A percentile compares a stretch with the other conserved stretches of the same genome.
Conservation (phyloP, 2,329 filamentous ascomycete species). For the Bipolaris sorokiniana region DNA sequence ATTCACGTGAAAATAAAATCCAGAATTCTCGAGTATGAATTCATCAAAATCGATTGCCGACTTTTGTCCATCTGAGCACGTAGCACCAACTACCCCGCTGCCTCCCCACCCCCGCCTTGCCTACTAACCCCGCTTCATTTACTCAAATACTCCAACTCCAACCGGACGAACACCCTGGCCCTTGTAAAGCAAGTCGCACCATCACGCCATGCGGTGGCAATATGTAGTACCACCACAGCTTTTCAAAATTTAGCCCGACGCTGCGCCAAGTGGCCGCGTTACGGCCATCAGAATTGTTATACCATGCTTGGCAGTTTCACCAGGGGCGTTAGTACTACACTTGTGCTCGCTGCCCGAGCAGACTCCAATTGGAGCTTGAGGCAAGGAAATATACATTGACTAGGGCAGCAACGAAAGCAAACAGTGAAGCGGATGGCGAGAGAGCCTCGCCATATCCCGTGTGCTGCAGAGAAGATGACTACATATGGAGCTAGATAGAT, state of each 20-base stretch:
- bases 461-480: background rate
- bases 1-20: too few relatives aligned
- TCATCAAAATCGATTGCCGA: background rate
- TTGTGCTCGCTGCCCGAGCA: background rate
- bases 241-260: background rate
- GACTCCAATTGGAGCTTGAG: background rate
- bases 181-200: background rate
- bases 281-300: background rate
- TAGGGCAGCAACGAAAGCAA: background rate
- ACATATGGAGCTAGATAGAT: too few relatives aligned
- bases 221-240: background rate
- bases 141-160: background rate
- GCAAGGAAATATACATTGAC: background rate
- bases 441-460: background rate
- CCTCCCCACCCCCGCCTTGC: background rate
- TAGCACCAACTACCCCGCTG: background rate
- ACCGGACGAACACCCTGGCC: background rate
- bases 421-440: background rate
- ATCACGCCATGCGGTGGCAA: background rate
- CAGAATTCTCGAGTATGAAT: too few relatives aligned
- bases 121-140: background rate
- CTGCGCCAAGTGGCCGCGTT: background rate
- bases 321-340: background rate
- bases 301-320: background rate
- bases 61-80: background rate